These are phyloP conservation scores for Sherardia arvensis DNA, from an alignment of 257 asterid species.

Conservation along the genomic window DNA sequence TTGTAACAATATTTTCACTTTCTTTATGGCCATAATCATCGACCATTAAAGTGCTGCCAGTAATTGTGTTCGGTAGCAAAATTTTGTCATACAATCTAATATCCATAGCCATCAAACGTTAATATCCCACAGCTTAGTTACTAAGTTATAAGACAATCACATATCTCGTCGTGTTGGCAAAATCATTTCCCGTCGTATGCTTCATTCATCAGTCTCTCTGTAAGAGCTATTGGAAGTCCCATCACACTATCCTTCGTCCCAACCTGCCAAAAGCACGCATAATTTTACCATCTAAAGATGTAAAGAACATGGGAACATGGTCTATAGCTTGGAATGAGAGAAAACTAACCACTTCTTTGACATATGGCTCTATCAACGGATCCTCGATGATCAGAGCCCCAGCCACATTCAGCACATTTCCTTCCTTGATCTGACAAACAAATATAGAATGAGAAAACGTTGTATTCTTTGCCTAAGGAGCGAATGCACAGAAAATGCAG, in stretches of 20 bases:
- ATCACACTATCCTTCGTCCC: slow-evolving; percentile 90
- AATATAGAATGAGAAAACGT: background rate
- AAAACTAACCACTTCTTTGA: slow-evolving; percentile 68
- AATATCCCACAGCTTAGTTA: background rate
- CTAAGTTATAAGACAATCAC: too few relatives aligned
- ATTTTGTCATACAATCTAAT: too few relatives aligned
- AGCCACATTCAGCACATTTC: slow-evolving; percentile 72
- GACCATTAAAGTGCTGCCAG: too few relatives aligned
- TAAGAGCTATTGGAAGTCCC: slow-evolving; percentile 84
- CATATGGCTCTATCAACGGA: slow-evolving; percentile 66
- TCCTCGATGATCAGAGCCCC: slow-evolving; percentile 92
- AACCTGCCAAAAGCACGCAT: slow-evolving; percentile 31
- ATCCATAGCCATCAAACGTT: background rate
- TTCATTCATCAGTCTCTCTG: slow-evolving; percentile 58
- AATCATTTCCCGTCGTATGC: slow-evolving; percentile 15
- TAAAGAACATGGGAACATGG: background rate
- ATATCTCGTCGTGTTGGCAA: too few relatives aligned
- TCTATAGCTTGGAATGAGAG: background rate
- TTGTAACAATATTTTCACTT: too few relatives aligned
- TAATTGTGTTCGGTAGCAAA: too few relatives aligned
- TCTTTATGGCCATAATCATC: too few relatives aligned
- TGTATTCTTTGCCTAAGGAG: background rate
- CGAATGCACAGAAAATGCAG: slow-evolving; percentile 1
- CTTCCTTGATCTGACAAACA: slow-evolving; percentile 63
- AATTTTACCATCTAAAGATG: background rate